Conservation (phyloP, 140 eudicot species). For the Senecio squalidus region DNA sequence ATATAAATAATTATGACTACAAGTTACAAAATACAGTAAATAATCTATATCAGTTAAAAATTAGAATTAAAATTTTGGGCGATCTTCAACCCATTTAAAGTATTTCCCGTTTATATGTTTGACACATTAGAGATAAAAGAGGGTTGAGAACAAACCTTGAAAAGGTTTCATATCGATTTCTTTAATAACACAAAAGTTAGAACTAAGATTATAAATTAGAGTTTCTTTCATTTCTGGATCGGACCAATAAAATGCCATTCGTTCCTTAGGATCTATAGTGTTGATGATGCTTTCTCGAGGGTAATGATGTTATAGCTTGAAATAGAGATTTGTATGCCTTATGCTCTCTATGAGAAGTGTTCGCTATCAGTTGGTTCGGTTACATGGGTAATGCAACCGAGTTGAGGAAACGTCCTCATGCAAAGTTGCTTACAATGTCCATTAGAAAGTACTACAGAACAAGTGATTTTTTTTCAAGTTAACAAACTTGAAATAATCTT, state of each 20-base stretch:
- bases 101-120: no score
- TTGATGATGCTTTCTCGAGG: constrained; percentile 66
- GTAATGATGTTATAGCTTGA: constrained; percentile 44
- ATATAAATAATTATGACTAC: no score
- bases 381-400: constrained; percentile 34
- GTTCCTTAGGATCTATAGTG: constrained; percentile 62
- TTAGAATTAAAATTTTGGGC: no score
- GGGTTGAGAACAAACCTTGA: constrained; percentile 35
- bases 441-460: constrained; percentile 49
- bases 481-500: no score
- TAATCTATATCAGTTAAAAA: no score
- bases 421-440: constrained; percentile 53
- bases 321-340: constrained; percentile 48
- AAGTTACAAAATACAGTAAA: no score
- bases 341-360: constrained; percentile 33
- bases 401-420: constrained; percentile 45
- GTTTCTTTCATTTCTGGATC: constrained; percentile 66
- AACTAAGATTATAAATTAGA: constrained; percentile 44
- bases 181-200: constrained; percentile 52
- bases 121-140: no score
- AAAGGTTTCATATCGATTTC: constrained; percentile 68
- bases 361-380: constrained; percentile 13
- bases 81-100: no score
- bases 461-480: neutral
- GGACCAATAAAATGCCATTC: constrained; percentile 89